Base-by-base conservation (phyloP, 169 alveolate species). In the Plasmodium billcollinsi region DNA sequence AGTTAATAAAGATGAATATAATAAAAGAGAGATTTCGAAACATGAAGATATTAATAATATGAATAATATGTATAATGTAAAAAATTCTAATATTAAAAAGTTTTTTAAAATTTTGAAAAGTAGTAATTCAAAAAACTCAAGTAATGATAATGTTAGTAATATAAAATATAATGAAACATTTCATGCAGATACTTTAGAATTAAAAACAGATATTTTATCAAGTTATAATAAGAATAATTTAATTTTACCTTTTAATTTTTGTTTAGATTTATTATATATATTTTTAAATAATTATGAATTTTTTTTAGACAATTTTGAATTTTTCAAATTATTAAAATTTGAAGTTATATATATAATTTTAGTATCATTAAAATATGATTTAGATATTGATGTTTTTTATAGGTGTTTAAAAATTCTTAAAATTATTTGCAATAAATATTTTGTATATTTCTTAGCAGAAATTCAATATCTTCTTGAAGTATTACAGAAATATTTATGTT, bases 381-480 rank as follows among this genome's bases (percentile, higher is more conserved):
- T 83, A 83, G 74, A 83, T 50, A 58, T 47, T 18, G 91, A 83
- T 61, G 54, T 83, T 49, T 83, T 83, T 69, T 83, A 54, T 69
- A 59, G 73, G 67, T 83, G 91, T 49, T 49, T 83, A 47, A 83
- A 83, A 83, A 83, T 83, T 43, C 70, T 83, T 67, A 43, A 54
- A 15, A 58, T 83, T 26, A 58, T 83, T n/a, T 83, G 91, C 39
- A 52, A 83, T 49, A 67, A 61, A 49, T 83, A 83, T 69, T 83
- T 83, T 56, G 85, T 69, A 29, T 83, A 83, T 61, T 83, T 83
- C 63, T 72, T 83, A 72, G 91, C 85, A 4, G 91, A 83, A 83
- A 83, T 83, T 54, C 69, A 83, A 69, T 83, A 33, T 20, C 50
- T 83, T 0, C 70, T 83, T 33, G 26, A 20, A 29, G 70, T 54